Percentiles rank a stretch among this genome's conserved stretches.
Evolutionary conservation across 129 eudicot species (phyloP).

Genomic region (Oenanthe sinensis): DNA sequence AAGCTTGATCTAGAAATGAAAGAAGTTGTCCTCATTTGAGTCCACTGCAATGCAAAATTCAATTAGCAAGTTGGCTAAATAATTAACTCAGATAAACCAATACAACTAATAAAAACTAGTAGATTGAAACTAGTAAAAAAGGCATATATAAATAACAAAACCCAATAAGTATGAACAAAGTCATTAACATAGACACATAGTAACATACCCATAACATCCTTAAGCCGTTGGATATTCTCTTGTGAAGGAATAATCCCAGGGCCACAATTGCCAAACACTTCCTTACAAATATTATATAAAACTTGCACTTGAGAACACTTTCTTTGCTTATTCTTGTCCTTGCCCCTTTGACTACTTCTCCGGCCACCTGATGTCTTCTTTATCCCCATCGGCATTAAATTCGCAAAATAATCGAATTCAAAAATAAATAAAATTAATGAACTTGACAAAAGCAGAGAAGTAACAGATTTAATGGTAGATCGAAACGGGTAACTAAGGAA

Average conservation of each 20-base stretch:
- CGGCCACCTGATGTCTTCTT: slow-evolving; percentile 35
- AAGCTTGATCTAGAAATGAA: background rate
- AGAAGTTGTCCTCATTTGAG: background rate
- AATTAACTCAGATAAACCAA: background rate
- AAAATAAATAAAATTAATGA: background rate
- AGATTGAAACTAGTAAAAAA: background rate
- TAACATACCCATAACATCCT: slow-evolving; percentile 49
- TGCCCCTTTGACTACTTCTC: slow-evolving; percentile 28
- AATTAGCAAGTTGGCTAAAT: background rate
- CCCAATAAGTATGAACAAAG: background rate
- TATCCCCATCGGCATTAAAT: slow-evolving; percentile 38
- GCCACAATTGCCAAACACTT: slow-evolving; percentile 69
- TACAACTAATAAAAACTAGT: background rate
- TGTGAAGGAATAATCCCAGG: slow-evolving; percentile 64
- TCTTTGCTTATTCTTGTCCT: slow-evolving; percentile 30
- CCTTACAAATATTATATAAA: slow-evolving; percentile 57
- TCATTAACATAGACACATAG: background rate
- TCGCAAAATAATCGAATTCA: slow-evolving; percentile 10
- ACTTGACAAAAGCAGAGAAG: background rate
- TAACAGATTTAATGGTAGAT: background rate
- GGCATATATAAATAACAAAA: background rate
- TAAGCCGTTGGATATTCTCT: slow-evolving; percentile 48
- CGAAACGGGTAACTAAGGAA: slow-evolving; percentile 18
- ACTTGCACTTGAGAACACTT: slow-evolving; percentile 47
- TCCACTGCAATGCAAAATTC: background rate